Evolutionary conservation across 768 basidiomycete genomes (phyloP), one percentile per base, ranked within the genome.

Genomic region (Nidularia sp.): DNA sequence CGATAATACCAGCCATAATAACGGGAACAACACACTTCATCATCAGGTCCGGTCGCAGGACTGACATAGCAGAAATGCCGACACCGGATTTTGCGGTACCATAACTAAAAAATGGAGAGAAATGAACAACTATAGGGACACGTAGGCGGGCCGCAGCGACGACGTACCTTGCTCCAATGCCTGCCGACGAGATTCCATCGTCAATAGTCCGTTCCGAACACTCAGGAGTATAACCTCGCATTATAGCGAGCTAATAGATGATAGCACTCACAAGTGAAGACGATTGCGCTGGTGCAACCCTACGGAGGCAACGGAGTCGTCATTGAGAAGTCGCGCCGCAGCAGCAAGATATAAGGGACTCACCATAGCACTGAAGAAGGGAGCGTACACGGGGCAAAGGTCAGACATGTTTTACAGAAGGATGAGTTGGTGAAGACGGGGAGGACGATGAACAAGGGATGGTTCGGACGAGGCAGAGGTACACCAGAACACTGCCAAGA

Each of bases 1-100:
- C 96, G 75, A 98, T 97, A 77, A 98, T 98, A 93, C 96, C 96
- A 80, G 96, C 96, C 96, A 98, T 98, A 73, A 99, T 89, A 69
- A 98, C 94, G 45, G 95, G 95, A 49, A 98, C 85, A 58, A 90
- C 87, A 83, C 90, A 95, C 79, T 88, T 93, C 90, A 98, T 96
- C 91, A 98, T 95, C 63, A 88, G 78, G 78, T 96, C 95, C 48
- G 95, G 96, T 57, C 94, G 86, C 53, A 97, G 85, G 60, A 96
- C 92, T 51, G 95, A 93, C 97, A 97, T 98, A 59, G 97, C 95
- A 52, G 93, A 89, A 60, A 97, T 93, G 63, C 93, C 93, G 59
- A 93, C 97, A 65, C 97, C 97, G 61, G 97, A 97, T 76, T 98
- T 99, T 67, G 97, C 94, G 45, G 96, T 98, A 57, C 97, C 97